Conservation (phyloP, 2,329 filamentous ascomycete species). For the Cercospora janseana region DNA sequence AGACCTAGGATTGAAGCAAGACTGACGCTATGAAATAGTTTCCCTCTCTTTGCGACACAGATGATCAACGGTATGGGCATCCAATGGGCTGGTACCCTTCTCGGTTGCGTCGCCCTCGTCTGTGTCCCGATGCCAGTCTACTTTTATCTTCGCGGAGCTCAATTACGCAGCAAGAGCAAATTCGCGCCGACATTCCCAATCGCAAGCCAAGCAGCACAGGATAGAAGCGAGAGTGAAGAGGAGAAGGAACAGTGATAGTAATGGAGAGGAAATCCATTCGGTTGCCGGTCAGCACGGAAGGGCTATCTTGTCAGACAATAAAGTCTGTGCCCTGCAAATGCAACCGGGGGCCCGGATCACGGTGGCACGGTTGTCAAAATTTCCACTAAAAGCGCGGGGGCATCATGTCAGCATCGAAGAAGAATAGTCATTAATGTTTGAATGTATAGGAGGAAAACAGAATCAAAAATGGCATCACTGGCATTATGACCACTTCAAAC, state of each 20-base stretch:
- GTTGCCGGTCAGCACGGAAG: neutral
- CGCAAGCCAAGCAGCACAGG: conserved; percentile 18
- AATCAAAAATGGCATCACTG: no score
- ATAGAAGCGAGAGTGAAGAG: conserved; percentile 20
- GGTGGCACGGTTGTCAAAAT: neutral
- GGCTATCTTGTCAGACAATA: neutral
- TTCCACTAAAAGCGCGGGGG: no score
- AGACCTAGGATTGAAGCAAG: neutral
- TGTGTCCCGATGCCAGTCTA: conserved; percentile 46
- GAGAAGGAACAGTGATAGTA: conserved; percentile 9
- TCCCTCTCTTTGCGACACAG: conserved; percentile 45
- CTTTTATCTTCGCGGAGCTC: conserved; percentile 45
- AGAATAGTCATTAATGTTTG: no score
- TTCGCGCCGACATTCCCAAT: conserved; percentile 38
- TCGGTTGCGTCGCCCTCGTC: conserved; percentile 46
- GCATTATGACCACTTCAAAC: no score
- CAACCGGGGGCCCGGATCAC: neutral
- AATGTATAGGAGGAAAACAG: no score
- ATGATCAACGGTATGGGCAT: conserved; percentile 56
- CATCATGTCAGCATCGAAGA: no score
- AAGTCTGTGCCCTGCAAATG: neutral
- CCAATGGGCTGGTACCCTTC: conserved; percentile 47
- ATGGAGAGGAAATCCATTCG: neutral
- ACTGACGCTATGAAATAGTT: conserved; percentile 1
- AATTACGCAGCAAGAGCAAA: conserved; percentile 43